A percentile compares a stretch with the other conserved stretches of the same genome.
Evolutionary conservation across 371 early-diverging fungal genomes (phyloP).

Genomic region (Amoeboradix gromovi): DNA sequence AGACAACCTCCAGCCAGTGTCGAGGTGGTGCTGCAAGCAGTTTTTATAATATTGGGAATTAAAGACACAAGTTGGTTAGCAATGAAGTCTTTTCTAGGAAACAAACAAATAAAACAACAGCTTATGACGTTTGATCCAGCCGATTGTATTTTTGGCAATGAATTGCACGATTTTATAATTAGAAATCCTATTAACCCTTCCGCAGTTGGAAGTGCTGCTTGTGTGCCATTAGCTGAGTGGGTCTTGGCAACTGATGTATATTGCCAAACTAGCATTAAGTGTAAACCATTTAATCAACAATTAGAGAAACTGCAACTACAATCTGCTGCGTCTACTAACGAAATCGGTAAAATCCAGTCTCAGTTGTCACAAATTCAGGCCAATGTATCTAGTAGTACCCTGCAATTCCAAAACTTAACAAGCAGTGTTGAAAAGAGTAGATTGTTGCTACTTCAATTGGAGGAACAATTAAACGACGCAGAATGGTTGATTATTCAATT

Average conservation of each 20-base stretch:
- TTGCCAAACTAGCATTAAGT: too few species aligned
- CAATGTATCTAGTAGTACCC: too few species aligned
- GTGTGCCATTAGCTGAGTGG: conserved; percentile 25
- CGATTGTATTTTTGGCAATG: conserved; percentile 11
- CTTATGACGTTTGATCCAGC: conserved; percentile 23
- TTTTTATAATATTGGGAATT: conserved; percentile 22
- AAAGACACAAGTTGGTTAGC: conserved; percentile 24
- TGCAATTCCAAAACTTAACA: too few species aligned
- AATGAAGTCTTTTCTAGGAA: conserved; percentile 26
- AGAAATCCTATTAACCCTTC: conserved; percentile 15
- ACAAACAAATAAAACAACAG: conserved; percentile 22
- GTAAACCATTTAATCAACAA: too few species aligned
- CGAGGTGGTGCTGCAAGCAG: conserved; percentile 24
- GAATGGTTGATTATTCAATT: too few species aligned
- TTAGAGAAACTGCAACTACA: too few species aligned
- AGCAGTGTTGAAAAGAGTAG: too few species aligned
- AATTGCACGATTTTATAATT: conserved; percentile 13
- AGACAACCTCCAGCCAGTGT: conserved; percentile 26
- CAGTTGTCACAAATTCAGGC: too few species aligned
- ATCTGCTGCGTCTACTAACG: too few species aligned
- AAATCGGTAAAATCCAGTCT: too few species aligned
- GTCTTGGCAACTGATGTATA: conserved; percentile 24
- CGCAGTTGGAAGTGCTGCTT: conserved; percentile 14
- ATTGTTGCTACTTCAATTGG: too few species aligned
- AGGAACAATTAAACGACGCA: too few species aligned